These are phyloP conservation scores for Lathyrus oleraceus DNA, from an alignment of 306 rosid genomes.

Conservation along the genomic window DNA sequence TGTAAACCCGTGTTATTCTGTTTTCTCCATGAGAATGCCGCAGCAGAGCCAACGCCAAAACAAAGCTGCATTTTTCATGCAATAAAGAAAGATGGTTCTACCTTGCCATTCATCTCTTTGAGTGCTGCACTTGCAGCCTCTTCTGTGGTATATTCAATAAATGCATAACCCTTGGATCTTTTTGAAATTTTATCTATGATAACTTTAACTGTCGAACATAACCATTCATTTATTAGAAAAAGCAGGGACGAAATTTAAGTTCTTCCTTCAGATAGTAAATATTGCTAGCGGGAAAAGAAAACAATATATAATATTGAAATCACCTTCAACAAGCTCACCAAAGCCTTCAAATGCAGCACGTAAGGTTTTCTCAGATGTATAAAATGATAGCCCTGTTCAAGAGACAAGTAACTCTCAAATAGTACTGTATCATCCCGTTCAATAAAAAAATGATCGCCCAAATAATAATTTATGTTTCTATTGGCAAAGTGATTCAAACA, in stretches of 20 bases:
- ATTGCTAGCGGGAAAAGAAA: slow-evolving; percentile 8
- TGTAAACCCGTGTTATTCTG: neutral
- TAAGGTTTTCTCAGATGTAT: slow-evolving; percentile 79
- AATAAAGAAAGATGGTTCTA: slow-evolving; percentile 23
- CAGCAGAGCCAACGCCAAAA: slow-evolving; percentile 4
- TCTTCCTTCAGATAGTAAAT: slow-evolving; percentile 1
- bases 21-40: slow-evolving; percentile 1
- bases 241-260: neutral
- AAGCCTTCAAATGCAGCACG: slow-evolving; percentile 82
- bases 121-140: slow-evolving; percentile 86
- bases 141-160: slow-evolving; percentile 77
- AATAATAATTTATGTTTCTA: neutral
- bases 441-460: neutral
- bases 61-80: neutral
- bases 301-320: neutral
- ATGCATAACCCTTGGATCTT: slow-evolving; percentile 95
- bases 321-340: slow-evolving; percentile 87
- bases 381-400: slow-evolving; percentile 61
- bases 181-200: slow-evolving; percentile 90
- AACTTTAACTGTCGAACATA: slow-evolving; percentile 61
- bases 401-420: slow-evolving; percentile 24
- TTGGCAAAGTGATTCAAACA: slow-evolving; percentile 16
- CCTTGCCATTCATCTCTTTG: slow-evolving; percentile 96
- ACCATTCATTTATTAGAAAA: slow-evolving; percentile 30
- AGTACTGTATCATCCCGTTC: neutral